Evolutionary conservation across 768 basidiomycete genomes (phyloP), one percentile per base, ranked within the genome.

Genomic region (Clitopilus hobsonii): DNA sequence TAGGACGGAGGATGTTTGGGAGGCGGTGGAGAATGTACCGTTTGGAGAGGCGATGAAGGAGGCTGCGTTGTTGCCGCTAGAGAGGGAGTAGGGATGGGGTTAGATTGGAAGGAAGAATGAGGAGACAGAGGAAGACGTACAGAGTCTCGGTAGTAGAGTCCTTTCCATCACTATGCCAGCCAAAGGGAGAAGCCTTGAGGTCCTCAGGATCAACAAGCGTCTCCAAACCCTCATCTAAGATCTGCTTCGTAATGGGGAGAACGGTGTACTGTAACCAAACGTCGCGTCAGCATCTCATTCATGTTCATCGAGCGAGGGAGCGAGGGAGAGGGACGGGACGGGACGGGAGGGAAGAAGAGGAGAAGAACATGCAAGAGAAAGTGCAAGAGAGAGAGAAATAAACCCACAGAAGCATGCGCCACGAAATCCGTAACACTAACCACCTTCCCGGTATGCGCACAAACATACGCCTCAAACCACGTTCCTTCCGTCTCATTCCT

Each of bases 401-500:
- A 30, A 56, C 72, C 55, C 56, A 78, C 75, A 6, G 76, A 67
- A 14, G 74, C 74, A 27, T 74, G 64, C 6, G 74, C 62, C 27
- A 77, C 80, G 65, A 81, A 84, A 62, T 85, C 80, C 27, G 77
- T 76, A 20, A 81, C 71, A 16, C 74, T 71, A 23, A 81, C 63
- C 29, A 85, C 60, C 26, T 79, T 76, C 16, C 78, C 78, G n/a
- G 75, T 69, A 57, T 78, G 77, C 5, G 80, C 83, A 58, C 85
- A 83, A 41, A 85, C 74, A 55, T 80, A 82, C 0, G 80, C 83
- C 64, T 85, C 79, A 59, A 73, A 77, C 78, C 79, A 85, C 7
- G 76, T 71, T 41, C 78, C 65, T 3, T 63, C 61, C 1, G 59
- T 56, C 13, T 67, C 60, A 54, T 73, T 72, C 48, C 65, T 64